Base-by-base conservation (phyloP, 208 protist genomes). In the Leishmania tarentolae region DNA sequence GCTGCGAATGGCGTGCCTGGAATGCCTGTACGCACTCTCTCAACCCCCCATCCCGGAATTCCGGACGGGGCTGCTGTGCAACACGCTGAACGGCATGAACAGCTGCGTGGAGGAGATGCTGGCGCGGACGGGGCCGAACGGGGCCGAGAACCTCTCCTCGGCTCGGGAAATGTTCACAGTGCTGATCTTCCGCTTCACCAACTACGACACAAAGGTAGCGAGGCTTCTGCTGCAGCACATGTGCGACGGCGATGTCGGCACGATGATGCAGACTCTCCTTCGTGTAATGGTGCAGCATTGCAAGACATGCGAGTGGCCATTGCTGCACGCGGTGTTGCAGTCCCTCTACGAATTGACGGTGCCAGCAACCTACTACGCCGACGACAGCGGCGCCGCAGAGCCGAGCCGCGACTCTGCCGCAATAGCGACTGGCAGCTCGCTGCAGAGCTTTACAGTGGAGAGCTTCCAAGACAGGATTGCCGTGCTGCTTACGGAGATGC, bases 341-440 rank as follows among this genome's bases (percentile, higher is more conserved):
- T 93, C 92, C 19, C 82, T 96, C 71, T 96, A 96, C 79, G 92
- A 96, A 76, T 79, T 97, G 9, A 96, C 92, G 17, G 90, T 92
- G 46, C 93, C 94, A 4, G 83, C 79, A 42, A 96, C 82, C 73
- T 97, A 97, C 87, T 97, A 93, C 84, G 76, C 70, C 57, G 84
- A 90, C 9, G 87, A 88, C 2, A 77, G 73, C 53, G 40, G 40
- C 4, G 75, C 24, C 40, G 63, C 70, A 28, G 69, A 53, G 69
- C 24, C 69, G 44, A 73, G 31, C 9, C 8, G 57, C 5, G 35
- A 7, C 46, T 47, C n/a, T 31, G 61, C n/a, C 46, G 76, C 59
- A n/a, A 50, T 46, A 46, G n/a, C 76, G 31, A 72, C 46, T 75
- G 89, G 74, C 83, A 97, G 80, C 52, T 91, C 91, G 72, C 87